Evolutionary conservation across 768 basidiomycete genomes (phyloP).

Genomic region (Mycena sanguinolenta): DNA sequence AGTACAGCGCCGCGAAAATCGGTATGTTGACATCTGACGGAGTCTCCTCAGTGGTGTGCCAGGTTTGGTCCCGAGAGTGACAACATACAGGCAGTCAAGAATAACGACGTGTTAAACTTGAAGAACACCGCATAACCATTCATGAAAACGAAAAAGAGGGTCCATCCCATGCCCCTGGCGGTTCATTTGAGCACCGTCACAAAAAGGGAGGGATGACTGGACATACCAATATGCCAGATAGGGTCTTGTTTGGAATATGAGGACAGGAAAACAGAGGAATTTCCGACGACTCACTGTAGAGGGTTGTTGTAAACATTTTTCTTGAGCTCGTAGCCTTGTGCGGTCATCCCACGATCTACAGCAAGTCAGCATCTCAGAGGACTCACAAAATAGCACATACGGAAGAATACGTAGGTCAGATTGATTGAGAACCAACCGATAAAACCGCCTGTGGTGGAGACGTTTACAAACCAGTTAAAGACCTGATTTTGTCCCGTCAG

Average conservation of each 20-base stretch:
- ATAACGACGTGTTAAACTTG: conserved; percentile 66
- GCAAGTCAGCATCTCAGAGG: conserved; percentile 2
- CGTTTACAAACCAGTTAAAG: conserved; percentile 49
- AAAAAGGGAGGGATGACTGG: not conserved
- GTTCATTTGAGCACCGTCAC: not conserved
- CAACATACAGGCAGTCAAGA: conserved; percentile 59
- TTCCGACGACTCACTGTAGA: conserved; percentile 55
- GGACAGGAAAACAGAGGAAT: not conserved
- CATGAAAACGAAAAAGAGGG: conserved; percentile 67
- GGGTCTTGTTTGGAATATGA: conserved; percentile 50
- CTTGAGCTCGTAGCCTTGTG: conserved; percentile 73
- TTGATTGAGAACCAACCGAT: conserved; percentile 78
- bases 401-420: conserved; percentile 80
- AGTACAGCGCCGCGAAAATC: conserved; percentile 58
- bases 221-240: conserved; percentile 70
- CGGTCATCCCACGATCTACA: conserved; percentile 70
- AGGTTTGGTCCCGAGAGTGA: not conserved
- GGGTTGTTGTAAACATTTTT: conserved; percentile 73
- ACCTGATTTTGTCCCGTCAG: conserved; percentile 11
- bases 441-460: conserved; percentile 78
- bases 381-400: conserved; percentile 51
- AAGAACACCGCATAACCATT: conserved; percentile 74
- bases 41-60: not conserved
- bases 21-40: conserved; percentile 61
- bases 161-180: conserved; percentile 72